Evolutionary conservation across 805 yeast genomes (phyloP), one percentile per base, ranked within the genome.

Genomic region (Priceomyces melissophilus): DNA sequence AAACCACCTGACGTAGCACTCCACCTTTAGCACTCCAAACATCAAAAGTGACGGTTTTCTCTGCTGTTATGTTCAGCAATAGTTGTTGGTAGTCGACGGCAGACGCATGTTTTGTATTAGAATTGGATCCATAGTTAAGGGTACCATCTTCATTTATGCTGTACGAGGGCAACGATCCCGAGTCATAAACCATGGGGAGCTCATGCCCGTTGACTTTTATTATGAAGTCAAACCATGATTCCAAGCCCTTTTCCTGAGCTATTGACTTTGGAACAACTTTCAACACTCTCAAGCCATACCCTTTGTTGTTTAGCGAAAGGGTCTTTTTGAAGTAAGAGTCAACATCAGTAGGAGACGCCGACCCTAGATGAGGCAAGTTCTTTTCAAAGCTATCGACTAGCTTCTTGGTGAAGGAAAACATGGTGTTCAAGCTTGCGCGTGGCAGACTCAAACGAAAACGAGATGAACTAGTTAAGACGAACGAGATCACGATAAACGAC

Each of bases 21-120:
- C 89, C 89, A 15, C 97, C 97, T 63, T 89, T 89, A 2, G 95
- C 93, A 34, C 79, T 80, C 96, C 96, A 90, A 2, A 87, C 79
- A 37, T 76, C 80, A 32, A 90, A 66, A 8, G 69, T 63, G 4
- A 85, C 63, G 3, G 70, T 60, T 30, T 65, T 56, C 23, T 69
- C 52, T 39, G 58, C 66, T 27, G 52, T 44, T 12, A 79, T 61
- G 44, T 76, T 81, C 43, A 67, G 64, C 11, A 63, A 45, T 32
- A 78, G 59, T 43, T 65, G 48, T 33, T 69, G 67, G 48, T 66
- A 71, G 55, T 77, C 73, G 8, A 69, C 55, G 48, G 54, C 45
- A 1, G 67, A 60, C 2, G 64, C 70, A 41, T 63, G 69, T 14
- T 57, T 65, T 23, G 44, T 53, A 7, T 65, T 61, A 17, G 57